A percentile compares a stretch with the other conserved stretches of the same genome.
These are phyloP conservation scores for Zea mays DNA, from an alignment of 176 grass and related monocot genomes.

Conservation along the genomic window DNA sequence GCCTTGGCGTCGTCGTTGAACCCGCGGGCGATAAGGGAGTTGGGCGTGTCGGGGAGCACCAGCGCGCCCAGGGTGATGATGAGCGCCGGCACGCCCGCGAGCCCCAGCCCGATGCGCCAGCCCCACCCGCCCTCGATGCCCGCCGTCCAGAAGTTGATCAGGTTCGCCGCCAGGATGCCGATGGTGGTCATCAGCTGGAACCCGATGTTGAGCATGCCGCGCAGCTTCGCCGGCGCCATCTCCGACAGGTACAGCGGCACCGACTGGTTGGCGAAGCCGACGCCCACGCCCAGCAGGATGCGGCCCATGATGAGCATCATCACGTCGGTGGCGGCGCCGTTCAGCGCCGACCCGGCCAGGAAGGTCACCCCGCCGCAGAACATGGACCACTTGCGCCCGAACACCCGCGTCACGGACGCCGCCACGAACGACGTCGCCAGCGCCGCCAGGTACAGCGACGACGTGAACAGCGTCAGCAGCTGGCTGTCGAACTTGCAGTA, in stretches of 20 bases:
- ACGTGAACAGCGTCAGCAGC: slow-evolving; percentile 81
- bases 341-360: slow-evolving; percentile 59
- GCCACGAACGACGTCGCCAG: slow-evolving; percentile 73
- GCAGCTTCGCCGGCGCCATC: slow-evolving; percentile 61
- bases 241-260: slow-evolving; percentile 72
- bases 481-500: slow-evolving; percentile 95
- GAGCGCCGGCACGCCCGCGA: slow-evolving; percentile 54
- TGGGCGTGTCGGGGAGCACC: slow-evolving; percentile 58
- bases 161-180: slow-evolving; percentile 55
- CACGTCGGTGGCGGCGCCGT: slow-evolving; percentile 51
- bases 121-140: slow-evolving; percentile 57
- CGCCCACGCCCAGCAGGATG: slow-evolving; percentile 63
- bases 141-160: slow-evolving; percentile 65
- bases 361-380: slow-evolving; percentile 79
- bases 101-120: slow-evolving; percentile 58
- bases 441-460: slow-evolving; percentile 73
- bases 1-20: slow-evolving; percentile 32
- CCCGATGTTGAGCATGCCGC: slow-evolving; percentile 72
- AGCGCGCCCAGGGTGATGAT: slow-evolving; percentile 64
- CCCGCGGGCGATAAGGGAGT: slow-evolving; percentile 65
- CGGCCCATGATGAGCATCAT: slow-evolving; percentile 71
- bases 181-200: slow-evolving; percentile 83
- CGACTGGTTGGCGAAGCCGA: slow-evolving; percentile 78
- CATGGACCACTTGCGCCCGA: slow-evolving; percentile 92
- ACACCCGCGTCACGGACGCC: slow-evolving; percentile 59